phyloP scores from a whole-genome alignment of 805 yeast genomes.

The Wickerhamomyces sydowiorum region DNA sequence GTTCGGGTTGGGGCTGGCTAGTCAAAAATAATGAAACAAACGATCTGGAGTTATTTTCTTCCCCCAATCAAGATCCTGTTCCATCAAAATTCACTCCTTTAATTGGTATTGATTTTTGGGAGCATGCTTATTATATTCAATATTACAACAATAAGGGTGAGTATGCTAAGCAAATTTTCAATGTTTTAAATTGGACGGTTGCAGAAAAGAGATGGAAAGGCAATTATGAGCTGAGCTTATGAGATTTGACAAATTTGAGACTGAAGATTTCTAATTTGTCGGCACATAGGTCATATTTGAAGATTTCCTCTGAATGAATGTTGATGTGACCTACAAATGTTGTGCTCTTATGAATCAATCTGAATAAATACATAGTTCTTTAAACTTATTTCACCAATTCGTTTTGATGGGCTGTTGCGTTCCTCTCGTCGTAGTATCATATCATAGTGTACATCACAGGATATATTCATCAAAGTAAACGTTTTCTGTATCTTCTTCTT shows the following conservation, averaged over 20 bases:
- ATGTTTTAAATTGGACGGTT: slow-evolving; percentile 44
- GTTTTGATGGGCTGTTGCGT: too few species aligned
- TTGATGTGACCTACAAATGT: too few species aligned
- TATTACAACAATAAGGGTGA: slow-evolving; percentile 46
- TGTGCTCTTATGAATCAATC: too few species aligned
- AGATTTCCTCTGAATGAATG: too few species aligned
- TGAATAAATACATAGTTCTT: too few species aligned
- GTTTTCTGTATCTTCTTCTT: slow-evolving; percentile 28
- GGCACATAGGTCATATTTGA: too few species aligned
- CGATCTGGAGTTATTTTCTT: slow-evolving; percentile 36
- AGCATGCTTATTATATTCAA: slow-evolving; percentile 48
- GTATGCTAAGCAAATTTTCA: slow-evolving; percentile 45
- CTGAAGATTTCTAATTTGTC: too few species aligned
- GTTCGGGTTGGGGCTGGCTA: slow-evolving; percentile 49
- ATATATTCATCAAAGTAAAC: slow-evolving; percentile 47
- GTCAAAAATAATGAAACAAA: slow-evolving; percentile 39
- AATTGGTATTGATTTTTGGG: slow-evolving; percentile 50
- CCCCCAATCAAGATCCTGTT: slow-evolving; percentile 44
- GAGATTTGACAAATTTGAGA: too few species aligned
- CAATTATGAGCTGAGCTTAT: slow-evolving; percentile 9
- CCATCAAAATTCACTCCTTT: slow-evolving; percentile 34
- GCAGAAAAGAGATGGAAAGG: slow-evolving; percentile 38
- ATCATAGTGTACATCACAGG: slow-evolving; percentile 11
- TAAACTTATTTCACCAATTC: too few species aligned
- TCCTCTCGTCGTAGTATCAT: neutral